Evolutionary conservation across 2,329 filamentous ascomycete species (phyloP), one percentile per base, ranked within the genome.

Genomic region (Colletotrichum somersetense): DNA sequence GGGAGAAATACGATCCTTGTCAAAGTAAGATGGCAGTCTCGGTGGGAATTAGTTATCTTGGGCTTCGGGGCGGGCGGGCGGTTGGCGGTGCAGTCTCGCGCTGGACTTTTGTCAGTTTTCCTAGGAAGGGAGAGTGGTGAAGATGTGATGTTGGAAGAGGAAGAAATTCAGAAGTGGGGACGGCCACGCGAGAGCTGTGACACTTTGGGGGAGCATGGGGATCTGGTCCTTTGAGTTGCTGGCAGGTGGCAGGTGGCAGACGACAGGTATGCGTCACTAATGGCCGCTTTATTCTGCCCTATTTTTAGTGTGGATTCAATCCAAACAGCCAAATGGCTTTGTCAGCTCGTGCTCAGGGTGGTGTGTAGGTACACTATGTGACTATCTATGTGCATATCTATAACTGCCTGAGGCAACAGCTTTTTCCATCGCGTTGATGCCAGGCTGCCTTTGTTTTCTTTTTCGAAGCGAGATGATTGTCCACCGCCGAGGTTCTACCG

Each of bases 11-110:
- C 59, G 66, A 72, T 64, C 23, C 52, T 62, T 66, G 59, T 72
- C 66, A 72, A 61, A 42, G 58, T 65, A 70, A 59, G 70, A 65
- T 72, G 55, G 42, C n/a, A 67, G 38, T 61, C 61, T 69, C 55
- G 70, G 56, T 44, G 38, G 30, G 50, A 33, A 63, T 59, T 50
- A 44, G 40, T 69, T 65, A 67, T 69, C 55, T 23, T 65, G 26
- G 20, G 20, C 53, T 46, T 69, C 53, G 55, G 38, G 48, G 58
- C 44, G 46, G 48, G 58, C 52, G 46, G 48, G 52, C 59, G 46
- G 53, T 40, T 48, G 70, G 55, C 53, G 66, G 38, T 61, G 69
- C 70, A 72, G 66, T 30, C 23, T 59, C 44, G 52, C 26, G 66
- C 69, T 65, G 66, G 52, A 59, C 40, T 53, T 65, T 64, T 69